A percentile compares a stretch with the other conserved stretches of the same genome.
These are phyloP conservation scores for Triticum timopheevii DNA, from an alignment of 176 grass and related monocot genomes.

Conservation along the genomic window DNA sequence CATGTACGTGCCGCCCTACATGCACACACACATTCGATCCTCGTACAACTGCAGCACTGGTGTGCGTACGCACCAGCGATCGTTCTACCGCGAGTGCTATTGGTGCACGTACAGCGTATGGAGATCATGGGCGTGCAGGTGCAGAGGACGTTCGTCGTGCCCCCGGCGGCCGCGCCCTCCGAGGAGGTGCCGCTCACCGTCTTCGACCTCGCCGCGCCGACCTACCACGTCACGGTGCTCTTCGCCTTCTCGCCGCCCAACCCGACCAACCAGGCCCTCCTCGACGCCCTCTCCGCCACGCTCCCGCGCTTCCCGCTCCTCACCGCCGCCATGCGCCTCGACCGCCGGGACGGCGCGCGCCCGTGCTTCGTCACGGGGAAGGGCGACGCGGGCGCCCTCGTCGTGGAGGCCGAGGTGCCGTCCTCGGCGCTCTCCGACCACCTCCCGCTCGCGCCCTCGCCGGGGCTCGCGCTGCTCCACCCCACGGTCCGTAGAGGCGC, in stretches of 20 bases:
- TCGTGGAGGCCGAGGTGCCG: slow-evolving; percentile 43
- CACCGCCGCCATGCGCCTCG: slow-evolving; percentile 30
- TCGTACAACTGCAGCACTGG: background rate
- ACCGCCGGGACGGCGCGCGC: background rate
- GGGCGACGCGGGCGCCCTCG: slow-evolving; percentile 21
- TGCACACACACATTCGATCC: background rate
- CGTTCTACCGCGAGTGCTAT: background rate
- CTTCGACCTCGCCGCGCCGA: slow-evolving; percentile 46
- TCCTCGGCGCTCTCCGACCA: slow-evolving; percentile 23
- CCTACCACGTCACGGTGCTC: slow-evolving; percentile 53
- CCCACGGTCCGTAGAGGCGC: background rate
- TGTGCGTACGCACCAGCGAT: background rate
- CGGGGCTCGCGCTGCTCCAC: slow-evolving; percentile 25
- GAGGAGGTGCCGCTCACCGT: slow-evolving; percentile 39
- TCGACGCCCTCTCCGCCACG: slow-evolving; percentile 27
- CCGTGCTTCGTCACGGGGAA: slow-evolving; percentile 23
- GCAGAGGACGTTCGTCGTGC: slow-evolving; percentile 16
- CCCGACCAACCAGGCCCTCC: slow-evolving; percentile 19
- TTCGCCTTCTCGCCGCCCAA: slow-evolving; percentile 49
- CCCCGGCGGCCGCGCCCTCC: background rate
- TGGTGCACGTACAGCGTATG: background rate
- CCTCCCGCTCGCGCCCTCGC: slow-evolving; percentile 44
- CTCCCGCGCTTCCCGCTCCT: slow-evolving; percentile 47
- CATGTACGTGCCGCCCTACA: background rate
- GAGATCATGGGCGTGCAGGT: slow-evolving; percentile 44